These are phyloP conservation scores for Neohortaea acidophila DNA, from an alignment of 495 filamentous ascomycete genomes.

Conservation along the genomic window DNA sequence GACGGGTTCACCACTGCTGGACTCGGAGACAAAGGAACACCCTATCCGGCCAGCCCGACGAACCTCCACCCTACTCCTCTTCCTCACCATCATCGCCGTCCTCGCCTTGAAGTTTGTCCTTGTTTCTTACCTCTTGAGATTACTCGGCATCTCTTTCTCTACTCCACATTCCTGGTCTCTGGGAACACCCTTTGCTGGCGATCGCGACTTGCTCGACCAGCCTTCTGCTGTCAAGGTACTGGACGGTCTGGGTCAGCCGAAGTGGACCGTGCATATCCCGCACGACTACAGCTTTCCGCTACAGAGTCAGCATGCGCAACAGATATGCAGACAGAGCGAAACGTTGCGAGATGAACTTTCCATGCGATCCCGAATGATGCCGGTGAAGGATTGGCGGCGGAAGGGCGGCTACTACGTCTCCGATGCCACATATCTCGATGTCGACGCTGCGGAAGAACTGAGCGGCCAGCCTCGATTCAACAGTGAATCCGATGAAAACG, in stretches of 20 bases:
- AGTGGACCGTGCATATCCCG: conserved; percentile 61
- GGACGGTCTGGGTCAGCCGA: conserved; percentile 39
- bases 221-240: conserved; percentile 45
- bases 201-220: conserved; percentile 35
- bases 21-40: conserved; percentile 31
- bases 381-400: conserved; percentile 24
- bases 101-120: no score
- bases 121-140: no score
- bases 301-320: conserved; percentile 39
- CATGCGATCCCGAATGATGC: conserved; percentile 26
- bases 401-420: conserved; percentile 34
- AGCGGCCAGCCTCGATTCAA: conserved; percentile 35
- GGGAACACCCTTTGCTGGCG: conserved; percentile 32
- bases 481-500: conserved; percentile 22
- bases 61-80: no score
- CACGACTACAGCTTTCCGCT: conserved; percentile 41
- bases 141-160: no score
- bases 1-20: conserved; percentile 48
- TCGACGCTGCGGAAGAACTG: conserved; percentile 43
- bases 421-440: conserved; percentile 53
- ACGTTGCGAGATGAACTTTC: conserved; percentile 29
- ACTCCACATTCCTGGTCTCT: conserved; percentile 1
- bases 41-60: no score
- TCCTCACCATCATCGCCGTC: no score
- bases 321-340: conserved; percentile 44